phyloP scores from a whole-genome alignment of 768 basidiomycete genomes.

The Amanita pseudoporphyria region DNA sequence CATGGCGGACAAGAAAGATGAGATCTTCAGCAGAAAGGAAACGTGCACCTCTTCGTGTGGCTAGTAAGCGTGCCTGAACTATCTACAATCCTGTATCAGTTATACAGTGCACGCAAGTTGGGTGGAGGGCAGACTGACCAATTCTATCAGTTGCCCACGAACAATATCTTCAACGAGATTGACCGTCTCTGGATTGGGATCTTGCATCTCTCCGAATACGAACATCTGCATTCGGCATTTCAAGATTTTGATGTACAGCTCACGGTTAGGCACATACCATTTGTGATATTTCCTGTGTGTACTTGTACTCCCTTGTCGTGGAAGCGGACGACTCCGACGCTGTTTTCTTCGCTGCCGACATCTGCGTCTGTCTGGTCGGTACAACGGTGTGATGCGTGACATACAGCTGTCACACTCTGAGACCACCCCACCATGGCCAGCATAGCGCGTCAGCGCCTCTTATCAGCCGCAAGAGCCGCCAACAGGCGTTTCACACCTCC shows the following conservation, averaged over 20 bases:
- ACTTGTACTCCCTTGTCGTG: slow-evolving; percentile 63
- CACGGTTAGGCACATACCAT: slow-evolving; percentile 48
- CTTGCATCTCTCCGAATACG: slow-evolving; percentile 92
- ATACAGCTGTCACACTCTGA: background rate
- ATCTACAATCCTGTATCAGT: slow-evolving; percentile 39
- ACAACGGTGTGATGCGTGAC: background rate
- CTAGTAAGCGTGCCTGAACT: slow-evolving; percentile 78
- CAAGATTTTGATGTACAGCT: background rate
- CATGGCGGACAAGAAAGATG: slow-evolving; percentile 92
- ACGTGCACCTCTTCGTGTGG: slow-evolving; percentile 74
- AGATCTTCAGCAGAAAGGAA: slow-evolving; percentile 90
- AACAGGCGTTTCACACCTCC: background rate
- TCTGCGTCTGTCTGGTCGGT: background rate
- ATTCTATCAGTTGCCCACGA: slow-evolving; percentile 81
- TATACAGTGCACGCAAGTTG: background rate
- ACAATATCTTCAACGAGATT: slow-evolving; percentile 96
- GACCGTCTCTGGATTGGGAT: slow-evolving; percentile 79
- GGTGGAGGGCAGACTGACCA: slow-evolving; percentile 36
- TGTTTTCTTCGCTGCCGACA: slow-evolving; percentile 7
- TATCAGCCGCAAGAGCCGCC: background rate
- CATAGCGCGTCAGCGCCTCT: background rate
- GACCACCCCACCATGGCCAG: background rate
- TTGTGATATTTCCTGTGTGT: slow-evolving; percentile 86
- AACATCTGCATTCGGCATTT: slow-evolving; percentile 58
- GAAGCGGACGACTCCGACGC: slow-evolving; percentile 11